A percentile compares a stretch with the other conserved stretches of the same genome.
Evolutionary conservation across 2,329 filamentous ascomycete species (phyloP).

Genomic region (Didymella pomorum): DNA sequence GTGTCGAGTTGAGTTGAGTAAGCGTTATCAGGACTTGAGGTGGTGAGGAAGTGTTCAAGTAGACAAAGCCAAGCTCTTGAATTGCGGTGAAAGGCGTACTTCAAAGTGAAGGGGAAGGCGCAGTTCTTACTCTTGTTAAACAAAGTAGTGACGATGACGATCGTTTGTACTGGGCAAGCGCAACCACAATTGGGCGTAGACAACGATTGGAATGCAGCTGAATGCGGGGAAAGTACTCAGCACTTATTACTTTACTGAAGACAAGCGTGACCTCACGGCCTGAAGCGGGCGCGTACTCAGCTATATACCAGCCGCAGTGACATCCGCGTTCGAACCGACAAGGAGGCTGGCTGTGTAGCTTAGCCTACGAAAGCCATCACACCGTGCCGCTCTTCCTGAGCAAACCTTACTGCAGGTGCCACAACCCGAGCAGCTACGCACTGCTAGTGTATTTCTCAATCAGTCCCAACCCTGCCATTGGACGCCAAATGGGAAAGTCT

Average conservation of each 20-base stretch:
- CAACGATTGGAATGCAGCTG: slow-evolving; percentile 12
- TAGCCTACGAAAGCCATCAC: background rate
- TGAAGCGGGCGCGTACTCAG: slow-evolving; percentile 10
- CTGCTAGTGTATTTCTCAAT: slow-evolving; percentile 8
- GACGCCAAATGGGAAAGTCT: slow-evolving; percentile 5
- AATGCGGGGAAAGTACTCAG: slow-evolving; percentile 5
- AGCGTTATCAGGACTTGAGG: background rate
- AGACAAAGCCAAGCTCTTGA: background rate
- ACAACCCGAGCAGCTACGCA: slow-evolving; percentile 11
- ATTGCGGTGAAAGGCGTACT: background rate
- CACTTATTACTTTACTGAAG: slow-evolving; percentile 5
- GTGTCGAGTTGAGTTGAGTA: background rate
- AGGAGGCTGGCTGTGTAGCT: slow-evolving; percentile 13
- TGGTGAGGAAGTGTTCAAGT: too few species aligned
- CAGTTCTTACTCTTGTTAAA: slow-evolving; percentile 13
- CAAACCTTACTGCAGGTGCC: slow-evolving; percentile 17
- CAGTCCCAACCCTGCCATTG: slow-evolving; percentile 15
- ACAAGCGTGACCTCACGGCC: background rate
- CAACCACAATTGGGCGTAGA: slow-evolving; percentile 6
- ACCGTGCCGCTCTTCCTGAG: slow-evolving; percentile 12
- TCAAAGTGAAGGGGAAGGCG: slow-evolving; percentile 16
- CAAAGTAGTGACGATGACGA: slow-evolving; percentile 9
- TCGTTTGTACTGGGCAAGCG: slow-evolving; percentile 9
- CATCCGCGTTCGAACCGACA: slow-evolving; percentile 5
- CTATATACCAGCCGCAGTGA: slow-evolving; percentile 18